A percentile compares a stretch with the other conserved stretches of the same genome.
These are phyloP conservation scores for Colletotrichum sp. DNA, from an alignment of 2,329 filamentous ascomycete genomes.

Conservation along the genomic window DNA sequence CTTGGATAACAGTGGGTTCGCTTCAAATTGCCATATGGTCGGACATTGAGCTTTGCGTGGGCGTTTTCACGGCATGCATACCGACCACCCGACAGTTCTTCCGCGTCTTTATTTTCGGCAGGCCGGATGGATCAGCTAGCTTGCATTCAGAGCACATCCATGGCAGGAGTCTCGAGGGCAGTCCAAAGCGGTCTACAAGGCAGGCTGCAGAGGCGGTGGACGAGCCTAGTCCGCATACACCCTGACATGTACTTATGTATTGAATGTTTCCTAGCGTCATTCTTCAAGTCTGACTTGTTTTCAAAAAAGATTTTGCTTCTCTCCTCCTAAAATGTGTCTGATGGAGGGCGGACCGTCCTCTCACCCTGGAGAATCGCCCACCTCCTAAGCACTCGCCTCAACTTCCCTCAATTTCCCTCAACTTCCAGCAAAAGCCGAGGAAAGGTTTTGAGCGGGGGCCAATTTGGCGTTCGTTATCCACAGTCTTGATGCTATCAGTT, in stretches of 20 bases:
- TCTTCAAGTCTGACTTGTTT: neutral
- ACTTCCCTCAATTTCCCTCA: neutral
- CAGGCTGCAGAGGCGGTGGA: neutral
- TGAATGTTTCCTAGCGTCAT: rapidly evolving
- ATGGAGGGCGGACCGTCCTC: neutral
- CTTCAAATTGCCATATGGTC: neutral
- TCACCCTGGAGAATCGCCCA: neutral
- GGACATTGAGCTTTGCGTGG: neutral
- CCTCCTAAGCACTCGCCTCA: neutral
- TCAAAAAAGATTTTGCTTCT: neutral
- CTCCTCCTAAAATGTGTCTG: rapidly evolving
- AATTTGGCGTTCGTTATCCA: neutral
- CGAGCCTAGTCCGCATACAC: neutral
- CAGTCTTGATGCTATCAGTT: neutral
- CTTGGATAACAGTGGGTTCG: neutral
- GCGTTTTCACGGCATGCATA: neutral
- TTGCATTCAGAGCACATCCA: neutral
- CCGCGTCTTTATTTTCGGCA: neutral
- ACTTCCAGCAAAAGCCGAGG: neutral
- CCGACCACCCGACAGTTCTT: neutral
- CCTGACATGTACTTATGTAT: neutral
- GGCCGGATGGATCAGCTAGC: neutral
- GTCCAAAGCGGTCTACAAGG: neutral
- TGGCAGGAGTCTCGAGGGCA: neutral
- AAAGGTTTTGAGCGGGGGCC: neutral